A percentile compares a stretch with the other conserved stretches of the same genome.
Evolutionary conservation across 1,139 yeast genomes (phyloP).

Genomic region (Nakaseomyces glabratus): DNA sequence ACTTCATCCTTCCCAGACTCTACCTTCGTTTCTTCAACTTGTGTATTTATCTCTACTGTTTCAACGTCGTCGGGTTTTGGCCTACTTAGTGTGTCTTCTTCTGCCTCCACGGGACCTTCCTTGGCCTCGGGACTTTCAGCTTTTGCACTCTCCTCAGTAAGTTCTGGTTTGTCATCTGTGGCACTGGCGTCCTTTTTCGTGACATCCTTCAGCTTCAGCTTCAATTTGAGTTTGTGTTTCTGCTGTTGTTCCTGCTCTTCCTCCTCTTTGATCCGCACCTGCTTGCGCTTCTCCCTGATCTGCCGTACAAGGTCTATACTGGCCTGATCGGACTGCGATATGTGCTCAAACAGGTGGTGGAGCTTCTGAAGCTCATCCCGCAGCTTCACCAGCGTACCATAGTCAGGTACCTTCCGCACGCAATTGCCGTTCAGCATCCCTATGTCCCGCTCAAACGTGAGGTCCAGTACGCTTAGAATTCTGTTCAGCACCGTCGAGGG

Average conservation of each 20-base stretch:
- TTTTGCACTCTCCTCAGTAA: background rate
- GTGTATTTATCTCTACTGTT: background rate
- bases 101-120: conserved; percentile 1
- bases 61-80: background rate
- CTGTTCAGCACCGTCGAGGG: conserved; percentile 39
- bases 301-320: conserved; percentile 17
- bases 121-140: background rate
- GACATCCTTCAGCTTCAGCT: background rate
- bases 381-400: conserved; percentile 39
- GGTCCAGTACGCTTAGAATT: conserved; percentile 43
- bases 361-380: conserved; percentile 42
- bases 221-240: no score
- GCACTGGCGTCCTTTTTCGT: background rate
- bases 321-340: conserved; percentile 39
- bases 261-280: conserved; percentile 12
- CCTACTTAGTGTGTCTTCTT: background rate
- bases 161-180: background rate
- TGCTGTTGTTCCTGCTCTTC: conserved; percentile 8
- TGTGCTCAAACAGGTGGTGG: conserved; percentile 41
- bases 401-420: conserved; percentile 40
- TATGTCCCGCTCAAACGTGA: conserved; percentile 49
- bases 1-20: conserved; percentile 9
- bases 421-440: conserved; percentile 56
- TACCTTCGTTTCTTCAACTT: background rate
- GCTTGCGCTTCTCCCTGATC: conserved; percentile 12